Conservation (phyloP, 2,329 filamentous ascomycete genomes). For the Trichoderma endophyticum region DNA sequence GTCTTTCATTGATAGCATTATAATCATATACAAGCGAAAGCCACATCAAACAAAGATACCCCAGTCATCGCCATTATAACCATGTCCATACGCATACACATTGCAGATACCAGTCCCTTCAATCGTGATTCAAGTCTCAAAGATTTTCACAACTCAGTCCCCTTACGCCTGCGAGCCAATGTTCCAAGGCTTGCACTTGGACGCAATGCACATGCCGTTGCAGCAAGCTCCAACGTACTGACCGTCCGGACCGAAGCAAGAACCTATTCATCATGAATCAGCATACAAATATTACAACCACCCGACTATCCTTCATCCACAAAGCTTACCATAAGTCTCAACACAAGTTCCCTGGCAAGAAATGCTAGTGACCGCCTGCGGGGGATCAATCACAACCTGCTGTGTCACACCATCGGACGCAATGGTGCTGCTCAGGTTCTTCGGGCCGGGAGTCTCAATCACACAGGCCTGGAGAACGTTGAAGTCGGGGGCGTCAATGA, state of each 20-base stretch:
- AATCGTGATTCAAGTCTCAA: not conserved
- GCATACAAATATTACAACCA: not conserved
- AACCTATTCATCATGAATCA: slow-evolving; percentile 17
- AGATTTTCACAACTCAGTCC: not conserved
- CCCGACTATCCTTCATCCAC: not conserved
- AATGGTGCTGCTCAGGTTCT: slow-evolving; percentile 29
- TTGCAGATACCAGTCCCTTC: not conserved
- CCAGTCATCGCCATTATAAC: not conserved
- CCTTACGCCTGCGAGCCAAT: slow-evolving; percentile 12
- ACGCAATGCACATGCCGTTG: slow-evolving; percentile 42
- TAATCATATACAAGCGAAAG: not conserved
- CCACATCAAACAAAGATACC: not conserved
- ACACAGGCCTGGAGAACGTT: slow-evolving; percentile 41
- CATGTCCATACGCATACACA: not conserved
- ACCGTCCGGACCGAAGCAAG: slow-evolving; percentile 36
- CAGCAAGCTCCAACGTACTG: slow-evolving; percentile 41
- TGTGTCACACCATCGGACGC: slow-evolving; percentile 32
- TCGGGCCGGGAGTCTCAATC: slow-evolving; percentile 37
- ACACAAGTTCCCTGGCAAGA: slow-evolving; percentile 43
- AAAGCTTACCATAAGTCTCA: slow-evolving; percentile 34
- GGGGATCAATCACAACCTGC: slow-evolving; percentile 44
- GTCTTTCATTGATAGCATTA: not conserved
- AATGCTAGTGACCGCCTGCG: slow-evolving; percentile 42
- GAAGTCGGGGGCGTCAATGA: slow-evolving; percentile 43
- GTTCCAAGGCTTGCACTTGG: slow-evolving; percentile 39